Percentiles rank a stretch among this genome's conserved stretches.
phyloP scores from a whole-genome alignment of 1,139 yeast genomes.

The Candida dubliniensis region DNA sequence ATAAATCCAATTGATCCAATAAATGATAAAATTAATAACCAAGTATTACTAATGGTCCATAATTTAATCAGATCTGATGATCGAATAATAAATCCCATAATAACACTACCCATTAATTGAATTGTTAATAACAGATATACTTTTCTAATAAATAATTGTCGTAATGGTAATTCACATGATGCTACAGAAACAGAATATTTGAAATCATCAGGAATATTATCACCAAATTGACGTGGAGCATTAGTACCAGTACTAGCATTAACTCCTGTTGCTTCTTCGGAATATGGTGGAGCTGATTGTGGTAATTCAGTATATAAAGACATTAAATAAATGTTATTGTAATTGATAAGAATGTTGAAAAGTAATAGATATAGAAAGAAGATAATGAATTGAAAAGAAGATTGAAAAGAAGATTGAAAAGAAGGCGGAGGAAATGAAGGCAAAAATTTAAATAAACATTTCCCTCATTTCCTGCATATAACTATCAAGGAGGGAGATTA shows the following conservation, averaged over 20 bases:
- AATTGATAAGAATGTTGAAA: too few species aligned
- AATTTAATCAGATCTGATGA: slow-evolving; percentile 46
- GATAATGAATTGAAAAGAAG: too few species aligned
- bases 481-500: too few species aligned
- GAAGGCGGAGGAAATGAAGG: too few species aligned
- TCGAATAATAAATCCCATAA: slow-evolving; percentile 57
- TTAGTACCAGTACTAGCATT: too few species aligned
- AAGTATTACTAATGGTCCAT: slow-evolving; percentile 62
- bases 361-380: too few species aligned
- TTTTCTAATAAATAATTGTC: slow-evolving; percentile 75
- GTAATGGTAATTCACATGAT: slow-evolving; percentile 71
- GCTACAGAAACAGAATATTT: slow-evolving; percentile 79
- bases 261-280: slow-evolving; percentile 1
- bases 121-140: slow-evolving; percentile 71
- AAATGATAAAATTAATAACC: slow-evolving; percentile 60
- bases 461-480: too few species aligned
- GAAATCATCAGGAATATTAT: slow-evolving; percentile 72
- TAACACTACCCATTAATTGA: slow-evolving; percentile 64
- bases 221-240: slow-evolving; percentile 33
- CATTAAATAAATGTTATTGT: too few species aligned
- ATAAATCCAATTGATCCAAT: slow-evolving; percentile 62
- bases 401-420: too few species aligned
- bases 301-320: slow-evolving; percentile 9
- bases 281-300: slow-evolving; percentile 11
- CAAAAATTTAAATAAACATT: too few species aligned